phyloP scores from a whole-genome alignment of 495 filamentous ascomycete species.

The Cercophora samala region DNA sequence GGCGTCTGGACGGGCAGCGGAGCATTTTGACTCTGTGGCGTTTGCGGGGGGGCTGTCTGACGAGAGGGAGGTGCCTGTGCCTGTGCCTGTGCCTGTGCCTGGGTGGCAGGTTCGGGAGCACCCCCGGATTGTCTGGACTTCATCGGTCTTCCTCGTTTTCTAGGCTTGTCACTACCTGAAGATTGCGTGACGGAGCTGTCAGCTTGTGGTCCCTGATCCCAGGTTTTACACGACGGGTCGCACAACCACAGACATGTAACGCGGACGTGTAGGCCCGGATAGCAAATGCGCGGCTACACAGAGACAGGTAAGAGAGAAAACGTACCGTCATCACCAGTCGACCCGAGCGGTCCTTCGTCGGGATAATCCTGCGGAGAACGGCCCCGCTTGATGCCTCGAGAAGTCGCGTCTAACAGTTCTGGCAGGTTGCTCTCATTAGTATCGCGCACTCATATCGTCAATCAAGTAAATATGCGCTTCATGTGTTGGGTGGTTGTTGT shows the following conservation, averaged over 20 bases:
- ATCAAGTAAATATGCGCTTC: slow-evolving; percentile 3
- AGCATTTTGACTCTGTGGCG: slow-evolving; percentile 71
- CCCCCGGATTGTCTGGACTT: slow-evolving; percentile 52
- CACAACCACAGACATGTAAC: slow-evolving; percentile 38
- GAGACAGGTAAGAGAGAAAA: slow-evolving; percentile 40
- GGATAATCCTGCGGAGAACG: slow-evolving; percentile 79
- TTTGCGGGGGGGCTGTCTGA: slow-evolving; percentile 60
- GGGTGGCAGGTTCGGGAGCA: slow-evolving; percentile 48
- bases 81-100: slow-evolving; percentile 48
- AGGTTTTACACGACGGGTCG: slow-evolving; percentile 32
- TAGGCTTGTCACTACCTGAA: slow-evolving; percentile 60
- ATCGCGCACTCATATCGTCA: slow-evolving; percentile 12
- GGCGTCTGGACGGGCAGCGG: slow-evolving; percentile 60
- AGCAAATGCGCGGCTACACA: slow-evolving; percentile 34
- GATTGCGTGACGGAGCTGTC: slow-evolving; percentile 33
- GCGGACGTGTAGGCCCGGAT: slow-evolving; percentile 22
- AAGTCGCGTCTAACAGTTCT: slow-evolving; percentile 40
- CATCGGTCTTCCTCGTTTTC: slow-evolving; percentile 85
- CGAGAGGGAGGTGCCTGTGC: slow-evolving; percentile 27
- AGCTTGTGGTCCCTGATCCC: slow-evolving; percentile 36
- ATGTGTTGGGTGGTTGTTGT: not conserved
- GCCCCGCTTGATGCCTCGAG: slow-evolving; percentile 88
- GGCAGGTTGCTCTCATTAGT: slow-evolving; percentile 26
- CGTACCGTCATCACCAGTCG: slow-evolving; percentile 79
- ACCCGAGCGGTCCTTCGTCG: slow-evolving; percentile 56